These are phyloP conservation scores for Vigna trinervia DNA, from an alignment of 306 rosid genomes.

Conservation along the genomic window DNA sequence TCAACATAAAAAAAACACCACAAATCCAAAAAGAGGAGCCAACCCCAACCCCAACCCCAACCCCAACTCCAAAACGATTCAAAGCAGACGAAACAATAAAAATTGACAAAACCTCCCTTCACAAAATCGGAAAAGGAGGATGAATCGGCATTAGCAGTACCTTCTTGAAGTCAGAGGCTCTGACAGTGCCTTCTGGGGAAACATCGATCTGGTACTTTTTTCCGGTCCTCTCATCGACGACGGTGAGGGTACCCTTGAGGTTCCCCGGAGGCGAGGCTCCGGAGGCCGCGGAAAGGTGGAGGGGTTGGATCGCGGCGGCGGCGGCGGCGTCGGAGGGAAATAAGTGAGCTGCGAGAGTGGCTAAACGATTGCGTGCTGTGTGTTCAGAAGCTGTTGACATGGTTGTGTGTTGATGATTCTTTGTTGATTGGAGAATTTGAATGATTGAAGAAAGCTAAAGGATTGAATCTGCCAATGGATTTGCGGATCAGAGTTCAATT, in stretches of 20 bases:
- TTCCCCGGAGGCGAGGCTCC: slow-evolving; percentile 51
- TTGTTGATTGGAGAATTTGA: background rate
- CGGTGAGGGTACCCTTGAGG: slow-evolving; percentile 62
- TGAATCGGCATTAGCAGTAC: slow-evolving; percentile 36
- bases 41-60: background rate
- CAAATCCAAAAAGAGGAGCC: background rate
- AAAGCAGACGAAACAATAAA: background rate
- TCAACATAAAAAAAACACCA: background rate
- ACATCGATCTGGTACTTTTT: slow-evolving; percentile 63
- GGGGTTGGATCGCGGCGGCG: slow-evolving; percentile 48
- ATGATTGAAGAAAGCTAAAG: slow-evolving; percentile 14
- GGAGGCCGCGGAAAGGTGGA: slow-evolving; percentile 55
- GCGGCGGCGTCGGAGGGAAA: slow-evolving; percentile 47
- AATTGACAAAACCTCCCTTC: slow-evolving; percentile 20
- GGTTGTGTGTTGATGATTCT: background rate
- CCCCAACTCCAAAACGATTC: background rate
- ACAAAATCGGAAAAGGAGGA: background rate
- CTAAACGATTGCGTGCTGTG: slow-evolving; percentile 71
- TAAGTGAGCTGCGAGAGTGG: slow-evolving; percentile 72
- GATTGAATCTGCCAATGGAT: slow-evolving; percentile 5
- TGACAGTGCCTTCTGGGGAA: slow-evolving; percentile 74
- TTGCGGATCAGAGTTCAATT: background rate
- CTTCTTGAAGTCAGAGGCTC: slow-evolving; percentile 82
- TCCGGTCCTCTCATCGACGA: slow-evolving; percentile 81
- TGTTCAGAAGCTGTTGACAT: slow-evolving; percentile 56